Evolutionary conservation across 2,329 filamentous ascomycete species (phyloP).

Genomic region (Trichoderma cornu-damae): DNA sequence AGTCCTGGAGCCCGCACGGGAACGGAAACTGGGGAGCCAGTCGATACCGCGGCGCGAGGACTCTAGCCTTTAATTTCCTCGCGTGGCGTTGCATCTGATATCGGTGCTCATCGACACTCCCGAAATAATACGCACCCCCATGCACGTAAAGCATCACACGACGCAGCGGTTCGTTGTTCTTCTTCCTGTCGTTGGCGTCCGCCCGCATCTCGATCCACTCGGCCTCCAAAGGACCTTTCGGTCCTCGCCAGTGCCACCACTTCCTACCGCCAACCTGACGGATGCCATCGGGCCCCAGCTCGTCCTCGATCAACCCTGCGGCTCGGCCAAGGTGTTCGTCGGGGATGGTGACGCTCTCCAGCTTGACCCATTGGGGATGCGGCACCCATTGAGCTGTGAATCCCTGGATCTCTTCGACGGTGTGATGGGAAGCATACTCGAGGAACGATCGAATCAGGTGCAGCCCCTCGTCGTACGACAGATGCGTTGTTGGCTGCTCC

Average conservation of each 20-base stretch:
- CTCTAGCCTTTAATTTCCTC: slow-evolving; percentile 82
- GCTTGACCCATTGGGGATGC: slow-evolving; percentile 79
- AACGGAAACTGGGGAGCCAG: slow-evolving; percentile 93
- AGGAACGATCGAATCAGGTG: slow-evolving; percentile 84
- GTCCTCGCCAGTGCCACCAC: slow-evolving; percentile 86
- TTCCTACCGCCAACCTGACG: slow-evolving; percentile 70
- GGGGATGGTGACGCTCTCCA: slow-evolving; percentile 63
- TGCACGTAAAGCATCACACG: slow-evolving; percentile 92
- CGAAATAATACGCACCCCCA: slow-evolving; percentile 92
- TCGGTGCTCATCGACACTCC: slow-evolving; percentile 92
- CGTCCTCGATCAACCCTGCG: slow-evolving; percentile 60
- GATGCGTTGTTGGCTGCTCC: slow-evolving; percentile 79
- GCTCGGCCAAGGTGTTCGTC: slow-evolving; percentile 59
- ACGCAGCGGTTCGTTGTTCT: slow-evolving; percentile 53
- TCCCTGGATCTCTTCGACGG: slow-evolving; percentile 85
- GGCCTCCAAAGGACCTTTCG: slow-evolving; percentile 61
- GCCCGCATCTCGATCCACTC: slow-evolving; percentile 97
- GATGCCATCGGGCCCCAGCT: slow-evolving; percentile 74
- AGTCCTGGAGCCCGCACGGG: slow-evolving; percentile 87
- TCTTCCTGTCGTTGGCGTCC: slow-evolving; percentile 64
- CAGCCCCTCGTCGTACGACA: slow-evolving; percentile 91
- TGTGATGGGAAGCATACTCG: slow-evolving; percentile 76
- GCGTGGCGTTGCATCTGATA: slow-evolving; percentile 97
- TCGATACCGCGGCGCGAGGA: slow-evolving; percentile 82
- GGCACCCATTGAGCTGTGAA: slow-evolving; percentile 93